phyloP scores from a whole-genome alignment of 331 rosid species.

The Erythrophleum ivorense region DNA sequence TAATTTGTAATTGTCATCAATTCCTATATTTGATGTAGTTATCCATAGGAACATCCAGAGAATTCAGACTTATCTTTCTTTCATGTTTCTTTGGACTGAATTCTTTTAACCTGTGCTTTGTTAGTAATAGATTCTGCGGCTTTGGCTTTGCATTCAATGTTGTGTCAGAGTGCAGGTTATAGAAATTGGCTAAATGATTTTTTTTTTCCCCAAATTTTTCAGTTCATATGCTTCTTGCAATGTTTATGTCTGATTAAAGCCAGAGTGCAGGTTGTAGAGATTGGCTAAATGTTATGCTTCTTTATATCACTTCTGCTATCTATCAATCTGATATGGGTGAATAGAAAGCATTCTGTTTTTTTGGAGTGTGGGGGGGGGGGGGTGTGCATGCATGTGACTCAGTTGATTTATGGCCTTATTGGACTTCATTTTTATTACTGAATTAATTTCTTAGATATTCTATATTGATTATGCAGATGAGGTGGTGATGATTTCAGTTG shows the following conservation, averaged over 20 bases:
- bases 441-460: slow-evolving; percentile 33
- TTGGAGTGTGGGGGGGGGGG: no score
- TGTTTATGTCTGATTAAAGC: neutral
- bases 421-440: slow-evolving; percentile 34
- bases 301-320: neutral
- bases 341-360: neutral
- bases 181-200: neutral
- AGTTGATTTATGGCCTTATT: neutral
- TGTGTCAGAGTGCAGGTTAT: neutral
- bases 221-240: no score
- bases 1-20: neutral
- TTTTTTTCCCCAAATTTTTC: neutral
- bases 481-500: slow-evolving; percentile 91
- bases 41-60: neutral
- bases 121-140: neutral
- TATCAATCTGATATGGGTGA: neutral
- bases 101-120: neutral
- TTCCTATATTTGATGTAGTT: slow-evolving; percentile 26
- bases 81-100: neutral
- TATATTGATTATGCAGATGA: slow-evolving; percentile 69
- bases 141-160: neutral
- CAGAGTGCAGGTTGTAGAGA: neutral
- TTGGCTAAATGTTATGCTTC: neutral
- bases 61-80: slow-evolving; percentile 20
- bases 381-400: neutral